Evolutionary conservation across 176 grass and related monocot species (phyloP), one percentile per base, ranked within the genome.

Genomic region (Urochloa ruziziensis): DNA sequence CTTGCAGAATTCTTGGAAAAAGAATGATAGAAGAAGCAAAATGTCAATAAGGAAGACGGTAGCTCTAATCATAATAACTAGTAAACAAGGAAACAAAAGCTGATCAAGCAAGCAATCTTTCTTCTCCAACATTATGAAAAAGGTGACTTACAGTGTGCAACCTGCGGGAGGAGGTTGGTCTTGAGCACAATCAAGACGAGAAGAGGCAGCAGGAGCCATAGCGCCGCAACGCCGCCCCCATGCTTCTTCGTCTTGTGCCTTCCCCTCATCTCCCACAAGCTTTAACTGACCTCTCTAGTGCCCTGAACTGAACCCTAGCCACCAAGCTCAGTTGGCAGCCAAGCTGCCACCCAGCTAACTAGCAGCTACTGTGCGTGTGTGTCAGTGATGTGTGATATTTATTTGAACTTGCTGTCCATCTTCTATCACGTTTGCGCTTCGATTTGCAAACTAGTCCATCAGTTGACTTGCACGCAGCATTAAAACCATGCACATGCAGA

Each of bases 131-230:
- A 57, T 33, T 34, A 73, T 42, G 4, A 54, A 12, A 66, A 10
- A 16, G n/a, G 2, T 5, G 0, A 89, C 87, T 85, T 85, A 89
- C 87, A 6, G 8, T 19, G 37, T 21, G 40, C 53, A 49, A 80
- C 47, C 30, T 84, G 82, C 24, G 76, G 82, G 24, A 84, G 61
- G 62, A 39, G 49, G 43, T 85, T 63, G 1, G 69, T 84, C 76
- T 89, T 89, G 28, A 89, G 37, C 17, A 80, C 51, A 9, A 60
- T 0, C 69, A 89, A 6, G 6, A 89, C 29, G 14, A 89, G 30
- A 18, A 85, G 48, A 32, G 87, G 87, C 40, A 89, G 3, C 33
- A 75, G 3, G 65, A 89, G 39, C 39, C 82, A 89, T 51, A 69
- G 32, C 17, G 62, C 76, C 9, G 61, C 49, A 2, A 9, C 24